Conservation (phyloP, 2,329 filamentous ascomycete genomes). For the Botrytis paeoniae region DNA sequence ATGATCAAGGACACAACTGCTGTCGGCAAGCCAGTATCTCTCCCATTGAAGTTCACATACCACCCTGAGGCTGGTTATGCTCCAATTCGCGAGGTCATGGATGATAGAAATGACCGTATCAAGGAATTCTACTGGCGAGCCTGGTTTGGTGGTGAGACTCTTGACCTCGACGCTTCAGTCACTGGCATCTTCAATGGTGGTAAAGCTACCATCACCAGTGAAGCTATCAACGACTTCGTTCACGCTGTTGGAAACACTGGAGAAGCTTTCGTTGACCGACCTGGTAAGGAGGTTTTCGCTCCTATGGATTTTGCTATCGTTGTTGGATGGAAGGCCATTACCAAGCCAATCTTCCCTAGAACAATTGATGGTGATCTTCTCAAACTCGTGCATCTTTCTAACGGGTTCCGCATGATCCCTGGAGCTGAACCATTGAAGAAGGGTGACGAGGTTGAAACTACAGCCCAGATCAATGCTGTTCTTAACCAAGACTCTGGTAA, state of each 20-base stretch:
- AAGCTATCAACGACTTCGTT: constrained; percentile 98
- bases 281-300: constrained; percentile 88
- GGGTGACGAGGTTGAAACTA: constrained; percentile 88
- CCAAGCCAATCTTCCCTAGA: constrained; percentile 97
- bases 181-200: constrained; percentile 90
- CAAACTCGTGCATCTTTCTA: constrained; percentile 94
- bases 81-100: constrained; percentile 97
- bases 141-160: constrained; percentile 87
- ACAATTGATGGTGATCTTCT: constrained; percentile 94
- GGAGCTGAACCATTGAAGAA: constrained; percentile 94
- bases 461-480: constrained; percentile 93
- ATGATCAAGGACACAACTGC: constrained; percentile 93
- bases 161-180: constrained; percentile 81
- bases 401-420: constrained; percentile 96
- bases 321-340: constrained; percentile 98
- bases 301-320: constrained; percentile 99
- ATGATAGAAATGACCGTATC: constrained; percentile 92
- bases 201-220: constrained; percentile 77
- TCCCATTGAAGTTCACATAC: constrained; percentile 88
- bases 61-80: constrained; percentile 94
- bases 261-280: constrained; percentile 93
- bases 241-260: constrained; percentile 97
- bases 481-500: constrained; percentile 98
- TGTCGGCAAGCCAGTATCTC: constrained; percentile 73
- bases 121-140: constrained; percentile 99